phyloP scores from a whole-genome alignment of 2,329 filamentous ascomycete species.

The Periconia macrospinosa region DNA sequence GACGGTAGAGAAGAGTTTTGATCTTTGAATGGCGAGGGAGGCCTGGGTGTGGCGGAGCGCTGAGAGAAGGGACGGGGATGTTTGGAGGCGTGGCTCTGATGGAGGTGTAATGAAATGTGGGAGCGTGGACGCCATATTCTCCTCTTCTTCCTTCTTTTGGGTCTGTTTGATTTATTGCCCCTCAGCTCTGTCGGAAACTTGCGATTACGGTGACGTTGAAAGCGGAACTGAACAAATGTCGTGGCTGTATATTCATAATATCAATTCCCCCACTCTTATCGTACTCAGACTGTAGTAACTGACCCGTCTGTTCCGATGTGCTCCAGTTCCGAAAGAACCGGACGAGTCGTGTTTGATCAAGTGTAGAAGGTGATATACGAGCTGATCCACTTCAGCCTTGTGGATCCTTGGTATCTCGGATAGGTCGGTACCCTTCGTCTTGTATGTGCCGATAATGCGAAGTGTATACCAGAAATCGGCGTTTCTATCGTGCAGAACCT shows the following conservation, averaged over 20 bases:
- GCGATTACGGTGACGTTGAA: not conserved
- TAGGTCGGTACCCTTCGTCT: not conserved
- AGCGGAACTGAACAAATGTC: not conserved
- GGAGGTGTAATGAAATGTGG: not conserved
- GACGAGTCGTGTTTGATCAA: not conserved
- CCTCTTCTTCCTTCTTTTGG: too few species aligned
- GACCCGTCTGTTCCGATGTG: not conserved
- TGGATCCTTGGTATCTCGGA: not conserved
- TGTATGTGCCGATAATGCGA: not conserved
- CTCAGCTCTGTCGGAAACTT: not conserved
- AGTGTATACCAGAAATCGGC: not conserved
- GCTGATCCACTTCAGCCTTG: not conserved
- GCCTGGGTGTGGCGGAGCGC: not conserved
- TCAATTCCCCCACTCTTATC: not conserved
- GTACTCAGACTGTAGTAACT: not conserved
- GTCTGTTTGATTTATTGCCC: not conserved
- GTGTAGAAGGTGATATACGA: not conserved
- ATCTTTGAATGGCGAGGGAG: not conserved
- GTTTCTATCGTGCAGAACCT: too few species aligned
- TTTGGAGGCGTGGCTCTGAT: not conserved
- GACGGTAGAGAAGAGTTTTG: slow-evolving; percentile 2
- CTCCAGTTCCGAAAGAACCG: not conserved
- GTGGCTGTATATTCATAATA: not conserved
- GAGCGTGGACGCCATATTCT: not conserved
- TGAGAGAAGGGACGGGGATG: not conserved